Evolutionary conservation across 75 land plant species (phyloP), one percentile per base, ranked within the genome.

Genomic region (Pinus taeda): DNA sequence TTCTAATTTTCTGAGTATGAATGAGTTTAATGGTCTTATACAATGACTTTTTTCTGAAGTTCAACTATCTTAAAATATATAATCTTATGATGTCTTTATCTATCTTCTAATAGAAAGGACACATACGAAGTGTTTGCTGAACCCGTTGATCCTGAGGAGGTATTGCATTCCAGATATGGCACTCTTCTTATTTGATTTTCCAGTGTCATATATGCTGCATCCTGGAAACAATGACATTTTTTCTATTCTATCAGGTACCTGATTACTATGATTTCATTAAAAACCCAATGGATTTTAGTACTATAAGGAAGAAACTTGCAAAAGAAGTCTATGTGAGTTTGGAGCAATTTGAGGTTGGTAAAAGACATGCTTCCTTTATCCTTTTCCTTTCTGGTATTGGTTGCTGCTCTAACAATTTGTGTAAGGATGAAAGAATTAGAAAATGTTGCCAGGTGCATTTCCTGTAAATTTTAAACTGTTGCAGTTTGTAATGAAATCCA

Each of bases 281-380:
- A 67, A 87, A 95, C 64, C 94, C 98, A 1, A 95, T 95, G 98
- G 98, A 95, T 79, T 95, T 95, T 71, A 80, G 90, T 4, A 95
- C 98, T 4, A 83, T 95, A 26, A 85, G 87, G 83, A 88, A 84
- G 37, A 93, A 95, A 49, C 87, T 95, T 49, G 59, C 67, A 57
- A 59, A 57, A 72, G 94, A 90, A 39, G 74, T 75, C 45, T 95
- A 95, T 79, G 65, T 82, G 3, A 78, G 24, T 69, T 74, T 95
- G 81, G 93, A 91, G 66, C 85, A 85, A 58, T 90, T 95, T 72
- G 98, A 95, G 97, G 98, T 93, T 37, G 49, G 92, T 63, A 9
- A 69, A 69, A 42, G n/a, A 39, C 53, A 69, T 69, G 29, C 14
- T 63, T 53, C 14, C 18, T 22, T 60, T 56, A 39, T 3, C 26